Conservation (phyloP, 2,329 filamentous ascomycete genomes). For the Alternaria longipes region DNA sequence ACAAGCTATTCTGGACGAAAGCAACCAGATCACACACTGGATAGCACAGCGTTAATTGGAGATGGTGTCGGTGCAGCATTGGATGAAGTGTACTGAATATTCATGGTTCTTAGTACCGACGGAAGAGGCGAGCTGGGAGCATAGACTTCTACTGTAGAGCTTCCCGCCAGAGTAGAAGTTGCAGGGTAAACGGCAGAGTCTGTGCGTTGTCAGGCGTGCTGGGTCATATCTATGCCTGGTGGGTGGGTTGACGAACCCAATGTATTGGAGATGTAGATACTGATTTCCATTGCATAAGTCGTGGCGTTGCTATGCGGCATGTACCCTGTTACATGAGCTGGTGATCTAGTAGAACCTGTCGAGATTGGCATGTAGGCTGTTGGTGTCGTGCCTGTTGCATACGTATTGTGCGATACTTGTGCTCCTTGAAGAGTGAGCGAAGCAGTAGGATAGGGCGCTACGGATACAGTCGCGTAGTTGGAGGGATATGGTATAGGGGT, state of each 20-base stretch:
- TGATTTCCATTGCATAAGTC: not conserved
- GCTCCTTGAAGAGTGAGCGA: not conserved
- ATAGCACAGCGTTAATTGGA: not conserved
- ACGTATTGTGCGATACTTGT: not conserved
- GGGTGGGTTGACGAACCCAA: not conserved
- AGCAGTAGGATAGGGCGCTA: not conserved
- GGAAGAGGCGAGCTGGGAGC: not conserved
- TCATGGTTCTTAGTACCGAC: not conserved
- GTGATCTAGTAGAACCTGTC: not conserved
- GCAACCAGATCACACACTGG: not conserved
- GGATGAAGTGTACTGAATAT: not conserved
- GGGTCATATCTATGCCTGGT: rapidly evolving
- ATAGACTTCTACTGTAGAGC: not conserved
- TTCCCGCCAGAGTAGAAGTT: not conserved
- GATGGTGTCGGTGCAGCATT: not conserved
- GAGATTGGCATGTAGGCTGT: not conserved
- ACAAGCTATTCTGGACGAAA: not conserved
- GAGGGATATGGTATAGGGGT: not conserved
- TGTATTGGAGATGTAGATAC: not conserved
- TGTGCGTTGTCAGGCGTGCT: not conserved
- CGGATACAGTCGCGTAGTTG: not conserved
- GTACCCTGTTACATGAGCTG: not conserved
- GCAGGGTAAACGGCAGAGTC: not conserved
- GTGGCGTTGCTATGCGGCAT: not conserved
- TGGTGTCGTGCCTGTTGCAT: not conserved